Evolutionary conservation across 1,139 yeast species (phyloP), one percentile per base, ranked within the genome.

Genomic region (Candida dubliniensis): DNA sequence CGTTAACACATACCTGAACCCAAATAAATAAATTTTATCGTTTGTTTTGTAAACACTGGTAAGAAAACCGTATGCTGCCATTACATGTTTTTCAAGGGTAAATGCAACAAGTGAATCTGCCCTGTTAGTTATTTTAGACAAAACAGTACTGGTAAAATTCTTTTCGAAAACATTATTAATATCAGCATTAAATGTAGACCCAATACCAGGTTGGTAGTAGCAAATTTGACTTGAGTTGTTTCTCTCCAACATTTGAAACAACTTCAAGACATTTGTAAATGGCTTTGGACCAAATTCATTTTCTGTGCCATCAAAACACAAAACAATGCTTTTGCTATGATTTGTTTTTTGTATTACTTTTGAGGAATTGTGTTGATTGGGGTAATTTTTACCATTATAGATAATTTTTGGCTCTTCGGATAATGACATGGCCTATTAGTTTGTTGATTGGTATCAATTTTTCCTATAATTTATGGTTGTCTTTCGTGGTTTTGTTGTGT

Each of bases 201-300:
- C 87, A 23, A 82, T 75, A 0, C 87, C 87, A 1, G 87, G 84
- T 52, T 82, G 87, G 53, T 82, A 82, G 54, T 82, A 81, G 51
- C 84, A 79, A 32, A 77, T 49, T 50, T 81, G 86, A 13, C 48
- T 41, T 1, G 60, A 52, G 31, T 61, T 56, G 34, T 70, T 69
- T 45, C 75, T 76, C 10, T 79, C 81, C 27, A 82, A 56, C 60
- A 82, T 61, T 39, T 76, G 65, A 57, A 76, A 82, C 30, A 82
- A 52, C 54, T 76, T 77, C 45, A 82, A 59, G 1, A 80, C 77
- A 55, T 82, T 82, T 2, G 85, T 73, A 47, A 71, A 77, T 0
- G 84, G 82, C 31, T 64, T 61, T 0, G 77, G 71, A 1, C 84
- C 85, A 60, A 82, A 81, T 51, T 76, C 76, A 53, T 74, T 77